These are phyloP conservation scores for Hyphochytrium catenoides DNA, from an alignment of 352 stramenopile species.

Conservation along the genomic window DNA sequence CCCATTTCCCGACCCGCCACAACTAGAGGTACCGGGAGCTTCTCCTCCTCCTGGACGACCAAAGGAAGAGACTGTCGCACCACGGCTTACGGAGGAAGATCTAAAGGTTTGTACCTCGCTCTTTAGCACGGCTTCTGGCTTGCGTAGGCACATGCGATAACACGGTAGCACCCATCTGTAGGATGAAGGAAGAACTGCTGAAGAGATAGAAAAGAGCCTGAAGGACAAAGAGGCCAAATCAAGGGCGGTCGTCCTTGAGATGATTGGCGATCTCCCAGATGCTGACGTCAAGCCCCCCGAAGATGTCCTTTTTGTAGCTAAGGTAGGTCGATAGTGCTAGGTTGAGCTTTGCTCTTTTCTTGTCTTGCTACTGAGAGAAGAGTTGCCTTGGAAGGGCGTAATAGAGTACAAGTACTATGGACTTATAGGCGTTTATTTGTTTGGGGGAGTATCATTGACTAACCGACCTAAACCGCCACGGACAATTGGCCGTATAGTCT, in stretches of 20 bases:
- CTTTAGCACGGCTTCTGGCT: conserved; percentile 8
- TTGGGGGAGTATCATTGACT: too few species aligned
- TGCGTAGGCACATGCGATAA: conserved; percentile 13
- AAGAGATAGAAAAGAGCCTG: conserved; percentile 67
- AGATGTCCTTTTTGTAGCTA: conserved; percentile 96
- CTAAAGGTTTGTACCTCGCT: conserved; percentile 40
- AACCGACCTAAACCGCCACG: too few species aligned
- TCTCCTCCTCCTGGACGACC: conserved; percentile 69
- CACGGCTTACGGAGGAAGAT: conserved; percentile 66
- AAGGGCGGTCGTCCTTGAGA: conserved; percentile 90
- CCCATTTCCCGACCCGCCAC: conserved; percentile 38
- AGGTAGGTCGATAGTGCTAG: conserved; percentile 50
- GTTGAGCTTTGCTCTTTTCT: conserved; percentile 25
- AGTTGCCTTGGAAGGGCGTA: too few species aligned
- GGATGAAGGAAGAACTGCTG: conserved; percentile 33
- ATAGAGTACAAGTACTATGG: too few species aligned
- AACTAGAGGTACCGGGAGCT: conserved; percentile 34
- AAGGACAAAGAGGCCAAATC: conserved; percentile 75
- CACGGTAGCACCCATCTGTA: conserved; percentile 9
- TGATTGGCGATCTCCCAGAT: conserved; percentile 92
- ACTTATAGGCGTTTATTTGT: too few species aligned
- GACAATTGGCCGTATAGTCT: too few species aligned
- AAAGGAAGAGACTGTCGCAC: conserved; percentile 65
- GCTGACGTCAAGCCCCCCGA: conserved; percentile 90
- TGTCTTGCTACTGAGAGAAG: too few species aligned